A percentile compares a stretch with the other conserved stretches of the same genome.
phyloP scores from a whole-genome alignment of 805 yeast genomes.

The Tetrapisispora pingtungensis region DNA sequence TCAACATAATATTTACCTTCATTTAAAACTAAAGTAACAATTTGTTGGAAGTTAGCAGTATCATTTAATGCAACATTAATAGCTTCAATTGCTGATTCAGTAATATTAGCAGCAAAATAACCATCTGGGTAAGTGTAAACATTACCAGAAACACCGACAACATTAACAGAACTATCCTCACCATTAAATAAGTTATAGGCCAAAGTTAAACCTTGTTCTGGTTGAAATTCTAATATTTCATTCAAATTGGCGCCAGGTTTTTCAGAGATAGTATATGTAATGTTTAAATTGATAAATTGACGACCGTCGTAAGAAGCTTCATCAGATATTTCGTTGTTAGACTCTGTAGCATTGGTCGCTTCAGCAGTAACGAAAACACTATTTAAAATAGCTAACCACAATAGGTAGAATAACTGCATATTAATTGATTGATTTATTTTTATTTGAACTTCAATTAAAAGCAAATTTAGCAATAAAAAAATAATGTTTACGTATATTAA shows the following conservation, averaged over 20 bases:
- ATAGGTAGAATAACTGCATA: slow-evolving; percentile 1
- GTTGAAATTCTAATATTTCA: slow-evolving; percentile 35
- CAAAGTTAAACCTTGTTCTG: slow-evolving; percentile 46
- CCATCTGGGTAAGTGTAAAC: slow-evolving; percentile 48
- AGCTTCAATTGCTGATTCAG: slow-evolving; percentile 58
- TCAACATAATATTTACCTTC: slow-evolving; percentile 49
- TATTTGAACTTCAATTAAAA: no score
- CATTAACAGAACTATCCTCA: slow-evolving; percentile 40
- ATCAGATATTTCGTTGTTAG: neutral
- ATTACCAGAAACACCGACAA: slow-evolving; percentile 63
- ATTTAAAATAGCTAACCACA: slow-evolving; percentile 1
- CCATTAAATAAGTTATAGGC: slow-evolving; percentile 43
- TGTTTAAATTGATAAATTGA: slow-evolving; percentile 30
- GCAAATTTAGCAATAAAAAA: no score
- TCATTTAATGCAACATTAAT: slow-evolving; percentile 41
- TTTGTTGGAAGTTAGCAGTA: slow-evolving; percentile 43
- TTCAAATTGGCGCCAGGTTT: slow-evolving; percentile 31
- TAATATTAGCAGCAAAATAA: slow-evolving; percentile 46
- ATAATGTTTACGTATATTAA: no score
- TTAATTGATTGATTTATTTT: neutral
- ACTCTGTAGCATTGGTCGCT: neutral
- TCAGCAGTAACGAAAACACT: slow-evolving; percentile 1
- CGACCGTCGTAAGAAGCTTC: slow-evolving; percentile 4
- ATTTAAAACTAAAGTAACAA: slow-evolving; percentile 45
- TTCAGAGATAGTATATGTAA: slow-evolving; percentile 42